Conservation (phyloP, 257 asterid genomes). For the Nicotiana undulata region DNA sequence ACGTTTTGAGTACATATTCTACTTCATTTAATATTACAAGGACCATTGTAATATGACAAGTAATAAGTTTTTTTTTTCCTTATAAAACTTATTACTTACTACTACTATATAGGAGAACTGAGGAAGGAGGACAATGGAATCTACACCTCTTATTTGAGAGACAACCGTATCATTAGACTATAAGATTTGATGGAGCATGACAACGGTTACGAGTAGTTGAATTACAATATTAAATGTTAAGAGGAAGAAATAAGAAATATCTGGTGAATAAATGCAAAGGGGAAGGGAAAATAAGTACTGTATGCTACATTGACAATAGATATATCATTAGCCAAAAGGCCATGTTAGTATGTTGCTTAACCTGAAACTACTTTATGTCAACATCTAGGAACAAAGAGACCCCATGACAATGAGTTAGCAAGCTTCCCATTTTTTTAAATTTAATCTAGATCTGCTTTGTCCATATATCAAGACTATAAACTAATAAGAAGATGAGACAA, state of each 20-base stretch:
- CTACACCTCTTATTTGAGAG: neutral
- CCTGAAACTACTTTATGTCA: conserved; percentile 6
- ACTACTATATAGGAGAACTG: neutral
- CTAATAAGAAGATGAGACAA: conserved; percentile 16
- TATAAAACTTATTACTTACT: too few species aligned
- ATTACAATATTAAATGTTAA: neutral
- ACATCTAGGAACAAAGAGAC: neutral
- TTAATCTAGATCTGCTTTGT: conserved; percentile 2
- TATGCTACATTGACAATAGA: neutral
- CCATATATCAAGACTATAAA: neutral
- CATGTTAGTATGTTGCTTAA: conserved; percentile 7
- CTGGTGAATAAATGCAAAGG: neutral
- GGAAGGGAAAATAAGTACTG: neutral
- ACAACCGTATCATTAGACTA: neutral
- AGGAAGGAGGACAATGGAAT: too few species aligned
- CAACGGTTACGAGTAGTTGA: neutral
- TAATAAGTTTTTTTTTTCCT: too few species aligned
- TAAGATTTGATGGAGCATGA: neutral
- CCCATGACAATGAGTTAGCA: conserved; percentile 6
- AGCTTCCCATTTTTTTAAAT: neutral
- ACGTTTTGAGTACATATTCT: neutral
- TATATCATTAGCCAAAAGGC: neutral
- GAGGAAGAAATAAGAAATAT: neutral
- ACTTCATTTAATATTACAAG: neutral
- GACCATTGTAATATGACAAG: too few species aligned